These are phyloP conservation scores for Exophiala alcalophila DNA, from an alignment of 2,329 filamentous ascomycete species.

Conservation along the genomic window DNA sequence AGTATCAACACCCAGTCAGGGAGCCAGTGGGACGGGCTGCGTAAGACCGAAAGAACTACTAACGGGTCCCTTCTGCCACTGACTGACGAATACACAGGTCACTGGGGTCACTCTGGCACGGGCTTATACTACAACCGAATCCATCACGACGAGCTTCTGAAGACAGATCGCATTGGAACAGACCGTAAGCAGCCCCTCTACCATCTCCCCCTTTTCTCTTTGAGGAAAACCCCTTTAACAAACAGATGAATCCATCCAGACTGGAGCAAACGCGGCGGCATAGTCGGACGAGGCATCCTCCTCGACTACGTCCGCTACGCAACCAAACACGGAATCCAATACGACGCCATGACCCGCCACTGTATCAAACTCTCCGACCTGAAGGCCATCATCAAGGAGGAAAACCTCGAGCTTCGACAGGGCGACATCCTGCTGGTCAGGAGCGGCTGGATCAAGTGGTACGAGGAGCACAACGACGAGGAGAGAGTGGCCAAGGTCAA, in stretches of 20 bases:
- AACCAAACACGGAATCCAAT: conserved; percentile 34
- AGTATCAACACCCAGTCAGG: conserved; percentile 48
- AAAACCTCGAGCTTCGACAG: conserved; percentile 43
- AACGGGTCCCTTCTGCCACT: conserved; percentile 33
- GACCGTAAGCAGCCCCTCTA: conserved; percentile 18
- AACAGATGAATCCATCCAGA: conserved; percentile 32
- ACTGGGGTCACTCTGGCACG: conserved; percentile 13
- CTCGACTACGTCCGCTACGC: conserved; percentile 46
- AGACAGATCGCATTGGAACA: conserved; percentile 7
- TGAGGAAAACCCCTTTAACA: no score
- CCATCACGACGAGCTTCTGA: conserved; percentile 11
- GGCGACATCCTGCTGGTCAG: conserved; percentile 60
- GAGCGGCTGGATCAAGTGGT: conserved; percentile 51
- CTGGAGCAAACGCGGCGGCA: conserved; percentile 39
- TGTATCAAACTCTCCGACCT: conserved; percentile 47
- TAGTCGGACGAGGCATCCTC: conserved; percentile 46
- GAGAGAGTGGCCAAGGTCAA: conserved; percentile 39
- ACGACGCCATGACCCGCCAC: conserved; percentile 40
- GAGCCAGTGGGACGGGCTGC: conserved; percentile 49
- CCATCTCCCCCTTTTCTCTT: neutral
- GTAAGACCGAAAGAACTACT: neutral
- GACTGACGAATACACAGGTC: conserved; percentile 1
- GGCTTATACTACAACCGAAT: conserved; percentile 15
- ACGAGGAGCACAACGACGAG: conserved; percentile 48
- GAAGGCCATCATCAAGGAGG: conserved; percentile 44